Evolutionary conservation across 441 rosid genomes (phyloP).

Genomic region (Gossypium schwendimanii): DNA sequence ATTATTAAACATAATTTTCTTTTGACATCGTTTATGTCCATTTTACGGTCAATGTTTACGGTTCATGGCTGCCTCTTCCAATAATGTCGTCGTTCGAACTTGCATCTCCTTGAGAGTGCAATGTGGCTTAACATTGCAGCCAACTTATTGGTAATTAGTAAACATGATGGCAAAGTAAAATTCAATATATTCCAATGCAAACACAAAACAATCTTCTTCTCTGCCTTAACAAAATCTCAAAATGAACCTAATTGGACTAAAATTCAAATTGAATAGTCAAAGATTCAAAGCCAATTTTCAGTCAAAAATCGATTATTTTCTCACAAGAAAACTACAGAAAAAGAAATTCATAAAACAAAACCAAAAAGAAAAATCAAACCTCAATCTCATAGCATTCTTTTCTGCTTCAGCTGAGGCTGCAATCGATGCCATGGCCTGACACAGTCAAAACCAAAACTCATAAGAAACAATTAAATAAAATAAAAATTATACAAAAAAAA

Average conservation of each 20-base stretch:
- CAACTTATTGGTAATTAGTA: neutral
- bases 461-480: neutral
- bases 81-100: too few species aligned
- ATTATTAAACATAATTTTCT: too few species aligned
- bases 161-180: neutral
- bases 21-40: too few species aligned
- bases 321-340: neutral
- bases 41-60: too few species aligned
- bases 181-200: neutral
- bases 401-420: constrained; percentile 81
- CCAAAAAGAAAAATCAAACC: constrained; percentile 26
- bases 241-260: neutral
- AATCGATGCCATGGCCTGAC: constrained; percentile 94
- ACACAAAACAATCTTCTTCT: neutral
- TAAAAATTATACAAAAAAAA: neutral
- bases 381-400: constrained; percentile 74
- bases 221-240: neutral
- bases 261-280: neutral
- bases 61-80: too few species aligned
- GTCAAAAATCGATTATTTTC: neutral
- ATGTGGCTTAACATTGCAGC: neutral
- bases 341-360: neutral
- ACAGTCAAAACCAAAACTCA: neutral
- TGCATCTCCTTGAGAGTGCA: too few species aligned
- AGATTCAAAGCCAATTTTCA: neutral